Evolutionary conservation across 1,284 basidiomycete species (phyloP).

Genomic region (Ceraceosorus guamensis): DNA sequence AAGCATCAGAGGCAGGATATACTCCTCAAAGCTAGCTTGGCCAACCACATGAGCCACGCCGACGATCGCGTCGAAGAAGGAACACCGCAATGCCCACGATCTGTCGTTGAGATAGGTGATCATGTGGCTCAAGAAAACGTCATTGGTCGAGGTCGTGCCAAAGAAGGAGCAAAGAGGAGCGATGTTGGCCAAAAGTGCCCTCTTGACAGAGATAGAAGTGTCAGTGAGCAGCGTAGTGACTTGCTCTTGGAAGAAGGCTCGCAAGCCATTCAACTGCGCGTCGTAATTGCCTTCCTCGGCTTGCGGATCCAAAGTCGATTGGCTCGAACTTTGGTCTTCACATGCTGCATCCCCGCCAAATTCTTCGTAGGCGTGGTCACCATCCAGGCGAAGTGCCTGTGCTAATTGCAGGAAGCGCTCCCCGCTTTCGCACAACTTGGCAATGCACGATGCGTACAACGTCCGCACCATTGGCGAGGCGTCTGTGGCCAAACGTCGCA

Average conservation of each 20-base stretch:
- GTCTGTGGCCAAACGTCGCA: conserved; percentile 72
- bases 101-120: conserved; percentile 98
- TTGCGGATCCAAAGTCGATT: conserved; percentile 19
- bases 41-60: conserved; percentile 62
- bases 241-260: conserved; percentile 77
- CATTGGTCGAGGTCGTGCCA: conserved; percentile 83
- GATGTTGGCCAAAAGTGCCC: conserved; percentile 63
- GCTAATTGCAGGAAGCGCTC: conserved; percentile 82
- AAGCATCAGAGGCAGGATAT: conserved; percentile 87
- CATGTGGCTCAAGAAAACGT: conserved; percentile 91
- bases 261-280: conserved; percentile 65
- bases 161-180: conserved; percentile 85
- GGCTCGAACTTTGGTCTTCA: conserved; percentile 49
- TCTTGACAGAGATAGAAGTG: conserved; percentile 54
- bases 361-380: conserved; percentile 59
- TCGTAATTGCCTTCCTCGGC: conserved; percentile 30
- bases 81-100: conserved; percentile 73
- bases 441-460: conserved; percentile 79
- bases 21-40: conserved; percentile 54
- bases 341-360: conserved; percentile 43
- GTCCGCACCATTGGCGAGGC: conserved; percentile 79
- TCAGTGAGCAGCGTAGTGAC: conserved; percentile 64
- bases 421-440: conserved; percentile 73
- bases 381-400: conserved; percentile 76
- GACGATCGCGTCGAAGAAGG: conserved; percentile 92